Percentiles rank a stretch among this genome's conserved stretches.
phyloP scores from a whole-genome alignment of 352 stramenopile species.

The Elongisporangium senticosum region DNA sequence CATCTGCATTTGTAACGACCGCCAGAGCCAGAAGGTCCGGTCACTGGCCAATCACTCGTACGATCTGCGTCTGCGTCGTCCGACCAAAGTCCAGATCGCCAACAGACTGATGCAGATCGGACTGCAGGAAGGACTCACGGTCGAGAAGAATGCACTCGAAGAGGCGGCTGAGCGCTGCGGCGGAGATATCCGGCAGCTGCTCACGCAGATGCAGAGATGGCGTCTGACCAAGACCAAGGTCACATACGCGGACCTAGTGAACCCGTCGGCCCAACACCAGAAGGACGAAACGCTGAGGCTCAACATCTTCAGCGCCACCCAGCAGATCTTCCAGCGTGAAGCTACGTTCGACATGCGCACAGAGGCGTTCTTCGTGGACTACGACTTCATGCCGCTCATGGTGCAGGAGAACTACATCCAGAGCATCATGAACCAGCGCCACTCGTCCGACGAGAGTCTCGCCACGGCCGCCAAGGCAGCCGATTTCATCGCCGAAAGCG shows the following conservation, averaged over 20 bases:
- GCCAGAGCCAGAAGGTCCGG: conserved; percentile 92
- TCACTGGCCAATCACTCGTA: conserved; percentile 97
- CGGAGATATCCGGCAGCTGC: conserved; percentile 97
- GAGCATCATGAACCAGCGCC: conserved; percentile 75
- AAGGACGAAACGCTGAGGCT: conserved; percentile 93
- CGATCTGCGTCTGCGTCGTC: conserved; percentile 93
- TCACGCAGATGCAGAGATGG: conserved; percentile 98
- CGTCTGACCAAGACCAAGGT: conserved; percentile 70
- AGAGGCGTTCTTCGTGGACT: conserved; percentile 99
- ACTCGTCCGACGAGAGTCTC: conserved; percentile 70
- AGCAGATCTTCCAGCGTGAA: conserved; percentile 88
- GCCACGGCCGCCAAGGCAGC: conserved; percentile 84
- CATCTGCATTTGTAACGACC: conserved; percentile 99
- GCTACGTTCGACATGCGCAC: conserved; percentile 82
- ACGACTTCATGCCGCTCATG: conserved; percentile 97
- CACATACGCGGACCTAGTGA: conserved; percentile 84
- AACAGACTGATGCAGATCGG: conserved; percentile 92
- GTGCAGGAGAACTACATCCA: conserved; percentile 90
- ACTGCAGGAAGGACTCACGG: conserved; percentile 79
- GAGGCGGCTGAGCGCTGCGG: conserved; percentile 94
- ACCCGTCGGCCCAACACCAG: conserved; percentile 70
- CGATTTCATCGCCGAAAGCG: conserved; percentile 88
- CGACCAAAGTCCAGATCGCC: conserved; percentile 91
- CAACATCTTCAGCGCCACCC: conserved; percentile 93
- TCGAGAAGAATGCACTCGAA: conserved; percentile 97